These are phyloP conservation scores for Acacia melanoxylon DNA, from an alignment of 306 rosid genomes.

Conservation along the genomic window DNA sequence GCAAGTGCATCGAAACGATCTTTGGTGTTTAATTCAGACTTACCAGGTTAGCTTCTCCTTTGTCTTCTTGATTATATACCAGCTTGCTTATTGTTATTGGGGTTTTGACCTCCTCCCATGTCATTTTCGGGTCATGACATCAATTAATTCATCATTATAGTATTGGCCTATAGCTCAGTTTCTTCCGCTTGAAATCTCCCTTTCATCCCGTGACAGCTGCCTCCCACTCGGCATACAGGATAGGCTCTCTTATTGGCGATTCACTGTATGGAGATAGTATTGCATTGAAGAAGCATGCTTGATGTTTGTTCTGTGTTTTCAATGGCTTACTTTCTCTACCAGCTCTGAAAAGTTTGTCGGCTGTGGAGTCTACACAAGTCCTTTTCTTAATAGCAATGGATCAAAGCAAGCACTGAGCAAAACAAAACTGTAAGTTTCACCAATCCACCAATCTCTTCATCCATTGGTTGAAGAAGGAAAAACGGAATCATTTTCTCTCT, in stretches of 20 bases:
- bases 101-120: slow-evolving; percentile 17
- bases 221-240: slow-evolving; percentile 41
- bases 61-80: background rate
- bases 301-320: slow-evolving; percentile 21
- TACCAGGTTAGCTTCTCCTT: background rate
- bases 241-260: slow-evolving; percentile 33
- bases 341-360: slow-evolving; percentile 50
- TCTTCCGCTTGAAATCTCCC: slow-evolving; percentile 20
- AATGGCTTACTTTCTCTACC: slow-evolving; percentile 33
- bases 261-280: slow-evolving; percentile 42
- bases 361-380: slow-evolving; percentile 43
- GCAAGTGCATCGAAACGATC: background rate
- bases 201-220: slow-evolving; percentile 45
- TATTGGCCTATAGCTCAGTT: slow-evolving; percentile 20
- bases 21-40: slow-evolving; percentile 15
- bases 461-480: slow-evolving; percentile 9
- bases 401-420: background rate
- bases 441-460: slow-evolving; percentile 34
- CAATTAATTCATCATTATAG: slow-evolving; percentile 6
- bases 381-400: slow-evolving; percentile 30
- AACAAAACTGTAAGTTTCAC: slow-evolving; percentile 28
- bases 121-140: slow-evolving; percentile 30
- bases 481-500: background rate
- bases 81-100: slow-evolving; percentile 20
- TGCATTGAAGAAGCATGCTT: slow-evolving; percentile 32